Percentiles rank a stretch among this genome's conserved stretches.
These are phyloP conservation scores for Alnus glutinosa DNA, from an alignment of 306 rosid genomes.

Conservation along the genomic window DNA sequence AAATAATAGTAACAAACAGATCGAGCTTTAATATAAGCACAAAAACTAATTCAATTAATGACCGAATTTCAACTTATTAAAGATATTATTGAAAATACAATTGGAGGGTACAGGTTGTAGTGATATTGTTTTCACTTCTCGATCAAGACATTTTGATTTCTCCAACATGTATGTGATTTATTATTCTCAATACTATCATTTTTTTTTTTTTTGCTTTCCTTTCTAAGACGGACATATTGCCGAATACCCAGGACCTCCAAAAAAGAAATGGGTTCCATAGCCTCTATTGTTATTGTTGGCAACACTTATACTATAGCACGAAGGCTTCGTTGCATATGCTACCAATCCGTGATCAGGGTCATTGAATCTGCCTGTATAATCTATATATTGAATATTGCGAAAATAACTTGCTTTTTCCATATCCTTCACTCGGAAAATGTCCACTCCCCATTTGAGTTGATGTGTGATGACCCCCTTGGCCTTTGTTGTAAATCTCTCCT, in stretches of 20 bases:
- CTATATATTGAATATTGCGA: slow-evolving; percentile 14
- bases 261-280: slow-evolving; percentile 19
- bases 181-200: neutral
- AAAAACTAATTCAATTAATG: too few relatives aligned
- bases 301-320: slow-evolving; percentile 12
- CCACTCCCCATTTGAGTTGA: slow-evolving; percentile 39
- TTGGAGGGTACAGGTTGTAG: too few relatives aligned
- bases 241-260: slow-evolving; percentile 33
- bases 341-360: neutral
- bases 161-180: too few relatives aligned
- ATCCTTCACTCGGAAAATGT: slow-evolving; percentile 26
- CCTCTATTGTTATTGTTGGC: neutral
- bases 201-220: neutral
- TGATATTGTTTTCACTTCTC: too few relatives aligned
- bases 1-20: too few relatives aligned
- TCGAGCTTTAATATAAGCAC: too few relatives aligned
- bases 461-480: slow-evolving; percentile 10
- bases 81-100: too few relatives aligned
- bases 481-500: slow-evolving; percentile 22
- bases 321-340: slow-evolving; percentile 8
- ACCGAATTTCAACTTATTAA: too few relatives aligned
- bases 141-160: too few relatives aligned
- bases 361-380: neutral
- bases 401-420: slow-evolving; percentile 24
- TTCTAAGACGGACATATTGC: neutral